A percentile compares a stretch with the other conserved stretches of the same genome.
These are phyloP conservation scores for Protomyces inouyei DNA, from an alignment of 1,139 yeast species.

Conservation along the genomic window DNA sequence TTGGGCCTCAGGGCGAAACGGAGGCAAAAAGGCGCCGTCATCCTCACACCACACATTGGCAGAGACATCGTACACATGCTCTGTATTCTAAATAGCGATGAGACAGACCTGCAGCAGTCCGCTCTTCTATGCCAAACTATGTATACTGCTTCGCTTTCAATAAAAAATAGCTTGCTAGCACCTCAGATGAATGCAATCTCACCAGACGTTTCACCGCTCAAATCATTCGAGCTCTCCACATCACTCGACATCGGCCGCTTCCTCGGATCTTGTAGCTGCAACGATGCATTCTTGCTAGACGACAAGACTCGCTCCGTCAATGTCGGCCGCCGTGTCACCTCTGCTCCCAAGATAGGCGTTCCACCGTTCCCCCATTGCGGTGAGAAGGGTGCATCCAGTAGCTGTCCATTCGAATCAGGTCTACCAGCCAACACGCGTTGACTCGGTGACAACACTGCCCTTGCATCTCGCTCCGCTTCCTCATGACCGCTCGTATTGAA, in stretches of 20 bases:
- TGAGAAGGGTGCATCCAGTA: conserved; percentile 12
- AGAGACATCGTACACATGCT: too few relatives aligned
- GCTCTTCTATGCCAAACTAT: too few relatives aligned
- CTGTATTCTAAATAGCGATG: too few relatives aligned
- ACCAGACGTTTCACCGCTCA: conserved; percentile 17
- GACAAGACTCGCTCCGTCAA: conserved; percentile 18
- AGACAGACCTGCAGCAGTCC: too few relatives aligned
- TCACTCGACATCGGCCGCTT: conserved; percentile 26
- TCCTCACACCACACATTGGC: too few relatives aligned
- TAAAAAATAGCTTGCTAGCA: background rate
- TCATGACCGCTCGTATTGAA: background rate
- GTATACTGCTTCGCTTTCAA: too few relatives aligned
- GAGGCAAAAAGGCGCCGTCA: too few relatives aligned
- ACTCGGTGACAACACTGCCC: background rate
- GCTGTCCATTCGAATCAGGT: conserved; percentile 9
- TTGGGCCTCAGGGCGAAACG: too few relatives aligned
- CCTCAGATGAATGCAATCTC: conserved; percentile 18
- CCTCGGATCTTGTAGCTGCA: conserved; percentile 13
- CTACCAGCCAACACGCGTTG: background rate
- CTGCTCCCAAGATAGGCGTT: background rate
- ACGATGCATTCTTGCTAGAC: conserved; percentile 4
- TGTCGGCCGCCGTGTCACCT: conserved; percentile 20
- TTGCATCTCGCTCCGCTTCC: background rate
- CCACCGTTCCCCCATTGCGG: conserved; percentile 14
- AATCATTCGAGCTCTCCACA: conserved; percentile 5